phyloP scores from a whole-genome alignment of 2,329 filamentous ascomycete genomes.

The Raffaelea albimanens region DNA sequence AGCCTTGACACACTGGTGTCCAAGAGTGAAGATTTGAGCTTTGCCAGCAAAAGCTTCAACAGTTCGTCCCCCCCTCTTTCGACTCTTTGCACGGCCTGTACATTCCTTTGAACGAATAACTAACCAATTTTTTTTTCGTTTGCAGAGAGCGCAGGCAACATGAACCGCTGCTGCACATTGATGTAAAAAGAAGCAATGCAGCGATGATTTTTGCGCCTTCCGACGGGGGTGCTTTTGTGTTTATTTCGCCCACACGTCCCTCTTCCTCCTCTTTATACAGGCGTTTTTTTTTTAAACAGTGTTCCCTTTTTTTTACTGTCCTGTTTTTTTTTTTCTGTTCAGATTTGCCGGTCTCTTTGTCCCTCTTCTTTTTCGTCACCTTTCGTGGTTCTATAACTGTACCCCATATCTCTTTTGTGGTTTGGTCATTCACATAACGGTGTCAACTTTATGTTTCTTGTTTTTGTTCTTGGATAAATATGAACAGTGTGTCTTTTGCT shows the following conservation, averaged over 20 bases:
- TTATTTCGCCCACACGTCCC: no score
- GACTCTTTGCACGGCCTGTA: neutral
- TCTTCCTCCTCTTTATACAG: no score
- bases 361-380: neutral
- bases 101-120: no score
- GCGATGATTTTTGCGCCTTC: neutral
- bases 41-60: slow-evolving; percentile 97
- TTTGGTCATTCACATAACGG: neutral
- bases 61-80: slow-evolving; percentile 27
- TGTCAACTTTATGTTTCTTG: no score
- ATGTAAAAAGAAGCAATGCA: slow-evolving; percentile 41
- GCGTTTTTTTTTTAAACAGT: neutral
- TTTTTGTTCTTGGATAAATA: no score
- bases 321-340: neutral
- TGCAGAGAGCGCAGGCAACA: slow-evolving; percentile 62
- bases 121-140: neutral
- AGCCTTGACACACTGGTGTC: slow-evolving; percentile 91
- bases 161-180: slow-evolving; percentile 65
- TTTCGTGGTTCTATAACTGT: neutral
- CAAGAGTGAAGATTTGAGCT: slow-evolving; percentile 85
- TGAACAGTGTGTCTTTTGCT: no score
- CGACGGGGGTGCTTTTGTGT: no score
- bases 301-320: neutral
- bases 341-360: neutral
- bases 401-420: neutral